These are phyloP conservation scores for Sanguinoderma infundibulare DNA, from an alignment of 1,284 basidiomycete species.

Conservation along the genomic window DNA sequence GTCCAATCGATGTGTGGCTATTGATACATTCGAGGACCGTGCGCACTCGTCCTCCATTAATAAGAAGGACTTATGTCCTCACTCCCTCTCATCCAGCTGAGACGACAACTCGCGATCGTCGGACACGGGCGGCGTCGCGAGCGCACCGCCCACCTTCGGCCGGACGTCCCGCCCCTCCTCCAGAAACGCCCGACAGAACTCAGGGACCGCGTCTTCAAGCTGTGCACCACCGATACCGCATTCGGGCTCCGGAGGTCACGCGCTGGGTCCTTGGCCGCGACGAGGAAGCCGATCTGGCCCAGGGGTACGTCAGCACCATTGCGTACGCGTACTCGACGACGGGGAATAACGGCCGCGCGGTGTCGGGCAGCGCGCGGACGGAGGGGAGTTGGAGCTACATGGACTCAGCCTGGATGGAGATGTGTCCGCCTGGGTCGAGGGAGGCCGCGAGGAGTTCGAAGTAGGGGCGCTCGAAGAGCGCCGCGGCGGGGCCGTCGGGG, in stretches of 20 bases:
- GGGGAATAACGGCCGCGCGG: constrained; percentile 81
- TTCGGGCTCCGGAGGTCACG: constrained; percentile 73
- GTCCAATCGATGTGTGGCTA: not conserved
- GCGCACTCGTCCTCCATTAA: not conserved
- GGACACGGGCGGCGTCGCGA: not conserved
- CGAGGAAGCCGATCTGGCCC: constrained; percentile 94
- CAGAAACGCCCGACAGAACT: constrained; percentile 82
- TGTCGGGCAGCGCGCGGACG: constrained; percentile 79
- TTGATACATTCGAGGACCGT: not conserved
- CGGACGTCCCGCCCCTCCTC: constrained; percentile 71
- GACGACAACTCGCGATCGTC: not conserved
- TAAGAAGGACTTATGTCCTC: not conserved
- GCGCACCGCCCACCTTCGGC: constrained; percentile 56
- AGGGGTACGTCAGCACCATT: constrained; percentile 96
- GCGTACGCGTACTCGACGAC: constrained; percentile 92
- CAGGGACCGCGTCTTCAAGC: constrained; percentile 84
- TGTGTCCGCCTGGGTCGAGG: constrained; percentile 87
- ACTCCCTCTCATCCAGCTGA: not conserved
- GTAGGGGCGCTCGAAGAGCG: constrained; percentile 96
- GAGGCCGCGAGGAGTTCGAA: constrained; percentile 66
- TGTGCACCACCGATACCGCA: constrained; percentile 83
- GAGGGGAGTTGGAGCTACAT: constrained; percentile 70
- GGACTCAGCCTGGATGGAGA: constrained; percentile 95
- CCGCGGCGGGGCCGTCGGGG: constrained; percentile 93
- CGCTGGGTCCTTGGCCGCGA: constrained; percentile 80